Evolutionary conservation across 768 basidiomycete species (phyloP).

Genomic region (Russula foetens): DNA sequence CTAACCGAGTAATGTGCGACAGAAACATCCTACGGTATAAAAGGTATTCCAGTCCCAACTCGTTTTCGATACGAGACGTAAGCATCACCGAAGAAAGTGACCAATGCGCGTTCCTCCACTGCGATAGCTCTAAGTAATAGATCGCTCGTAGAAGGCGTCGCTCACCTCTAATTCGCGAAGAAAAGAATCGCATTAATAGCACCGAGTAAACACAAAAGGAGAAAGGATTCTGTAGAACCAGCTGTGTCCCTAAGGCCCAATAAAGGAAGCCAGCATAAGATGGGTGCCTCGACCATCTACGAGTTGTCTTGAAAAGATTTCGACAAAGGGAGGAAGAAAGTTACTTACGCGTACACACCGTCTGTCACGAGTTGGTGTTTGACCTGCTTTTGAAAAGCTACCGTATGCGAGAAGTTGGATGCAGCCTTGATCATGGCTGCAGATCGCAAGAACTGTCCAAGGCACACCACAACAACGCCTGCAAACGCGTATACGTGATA

Average conservation of each 20-base stretch:
- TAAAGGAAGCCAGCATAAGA: slow-evolving; percentile 97
- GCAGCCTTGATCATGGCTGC: slow-evolving; percentile 95
- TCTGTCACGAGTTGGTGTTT: slow-evolving; percentile 77
- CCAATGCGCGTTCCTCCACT: slow-evolving; percentile 78
- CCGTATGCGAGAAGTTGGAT: slow-evolving; percentile 86
- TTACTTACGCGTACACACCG: slow-evolving; percentile 78
- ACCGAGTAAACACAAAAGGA: slow-evolving; percentile 56
- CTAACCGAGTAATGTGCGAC: neutral
- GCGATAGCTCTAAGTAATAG: neutral
- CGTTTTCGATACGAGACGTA: slow-evolving; percentile 68
- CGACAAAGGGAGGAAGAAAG: neutral
- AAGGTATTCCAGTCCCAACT: slow-evolving; percentile 86
- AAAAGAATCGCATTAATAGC: slow-evolving; percentile 85
- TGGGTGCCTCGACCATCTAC: slow-evolving; percentile 84
- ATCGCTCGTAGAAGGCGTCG: slow-evolving; percentile 3
- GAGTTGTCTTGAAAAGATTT: neutral
- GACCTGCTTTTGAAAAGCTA: slow-evolving; percentile 66
- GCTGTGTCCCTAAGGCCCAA: slow-evolving; percentile 93
- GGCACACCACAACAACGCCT: slow-evolving; percentile 60
- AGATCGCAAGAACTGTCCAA: slow-evolving; percentile 76
- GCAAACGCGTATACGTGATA: neutral
- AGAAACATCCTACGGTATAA: slow-evolving; percentile 46
- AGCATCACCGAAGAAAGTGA: slow-evolving; percentile 85
- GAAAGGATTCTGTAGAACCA: slow-evolving; percentile 81
- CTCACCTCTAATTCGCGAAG: slow-evolving; percentile 68